Base-by-base conservation (phyloP, 768 basidiomycete genomes). In the Daedaleopsis sinensis region DNA sequence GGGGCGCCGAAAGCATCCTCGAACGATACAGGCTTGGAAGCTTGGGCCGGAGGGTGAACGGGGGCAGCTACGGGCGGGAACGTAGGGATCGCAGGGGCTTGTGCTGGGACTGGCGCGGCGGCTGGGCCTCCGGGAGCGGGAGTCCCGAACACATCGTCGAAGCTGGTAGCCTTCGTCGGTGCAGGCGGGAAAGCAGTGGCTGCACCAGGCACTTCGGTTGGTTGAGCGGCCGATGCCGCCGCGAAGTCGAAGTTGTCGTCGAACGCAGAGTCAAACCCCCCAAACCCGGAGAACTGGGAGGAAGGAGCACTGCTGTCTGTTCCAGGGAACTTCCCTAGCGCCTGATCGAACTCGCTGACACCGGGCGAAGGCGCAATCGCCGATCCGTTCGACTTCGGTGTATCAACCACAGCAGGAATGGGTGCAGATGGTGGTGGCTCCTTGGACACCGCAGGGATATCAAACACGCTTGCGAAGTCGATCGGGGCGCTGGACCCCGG, bases 271-370 rank as follows among this genome's bases (percentile, higher is more conserved):
- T 89, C 89, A 57, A 93, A 92, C 4, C 85, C 80, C 4, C 52
- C 59, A 65, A 91, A 85, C 23, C 74, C 69, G 8, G 76, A 72
- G 63, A 66, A 68, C 36, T 73, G 66, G 7, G 78, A 63, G 12
- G 82, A 67, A 11, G 69, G 46, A 3, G 73, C 65, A 39, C 73
- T 76, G 36, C 71, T 70, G 0, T 84, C 73, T 21, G 52, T 58
- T 15, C 65, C 58, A 13, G 70, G 64, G 6, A 84, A 74, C 62
- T 82, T 85, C 18, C 85, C 83, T 69, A 93, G 79, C 0, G 89
- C 87, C 69, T 91, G 90, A 68, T 93, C 91, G 65, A 93, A 91
- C 53, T 84, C 90, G 64, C 79, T 85, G 1, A 87, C 63, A 19
- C 69, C 75, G 1, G 74, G 69, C 4, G 65, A 55, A 12, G 66